Percentiles rank a stretch among this genome's conserved stretches.
These are phyloP conservation scores for Diplogelasinospora grovesii DNA, from an alignment of 495 filamentous ascomycete genomes.

Conservation along the genomic window DNA sequence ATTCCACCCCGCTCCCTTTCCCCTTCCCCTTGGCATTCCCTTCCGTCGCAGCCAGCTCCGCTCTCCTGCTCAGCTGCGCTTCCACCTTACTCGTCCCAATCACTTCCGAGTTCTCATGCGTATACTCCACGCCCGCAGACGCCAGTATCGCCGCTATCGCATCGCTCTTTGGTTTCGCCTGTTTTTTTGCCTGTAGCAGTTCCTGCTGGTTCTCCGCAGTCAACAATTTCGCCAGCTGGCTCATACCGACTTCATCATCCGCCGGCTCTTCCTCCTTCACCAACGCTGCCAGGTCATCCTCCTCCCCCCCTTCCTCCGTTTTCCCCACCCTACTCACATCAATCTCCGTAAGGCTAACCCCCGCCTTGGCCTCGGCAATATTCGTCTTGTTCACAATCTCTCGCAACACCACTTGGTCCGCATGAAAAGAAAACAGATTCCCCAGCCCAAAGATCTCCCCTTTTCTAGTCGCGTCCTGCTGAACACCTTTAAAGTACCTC, in stretches of 20 bases:
- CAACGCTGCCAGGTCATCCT: slow-evolving; percentile 31
- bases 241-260: slow-evolving; percentile 60
- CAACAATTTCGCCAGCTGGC: slow-evolving; percentile 67
- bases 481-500: slow-evolving; percentile 92
- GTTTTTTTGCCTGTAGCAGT: slow-evolving; percentile 13
- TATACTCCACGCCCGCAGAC: slow-evolving; percentile 86
- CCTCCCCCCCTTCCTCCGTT: slow-evolving; percentile 50
- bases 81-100: slow-evolving; percentile 85
- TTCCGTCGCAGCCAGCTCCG: slow-evolving; percentile 54
- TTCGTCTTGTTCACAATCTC: slow-evolving; percentile 98
- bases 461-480: slow-evolving; percentile 68
- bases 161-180: slow-evolving; percentile 51
- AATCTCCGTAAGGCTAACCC: slow-evolving; percentile 70
- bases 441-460: slow-evolving; percentile 90
- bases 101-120: slow-evolving; percentile 93
- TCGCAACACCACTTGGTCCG: slow-evolving; percentile 70
- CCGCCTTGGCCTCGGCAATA: slow-evolving; percentile 83
- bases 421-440: slow-evolving; percentile 82
- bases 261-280: slow-evolving; percentile 42
- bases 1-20: no score
- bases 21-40: no score
- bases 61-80: slow-evolving; percentile 66
- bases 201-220: slow-evolving; percentile 45
- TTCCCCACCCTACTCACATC: slow-evolving; percentile 37
- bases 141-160: slow-evolving; percentile 85